Evolutionary conservation across 768 basidiomycete genomes (phyloP).

Genomic region (Lentinula edodes): DNA sequence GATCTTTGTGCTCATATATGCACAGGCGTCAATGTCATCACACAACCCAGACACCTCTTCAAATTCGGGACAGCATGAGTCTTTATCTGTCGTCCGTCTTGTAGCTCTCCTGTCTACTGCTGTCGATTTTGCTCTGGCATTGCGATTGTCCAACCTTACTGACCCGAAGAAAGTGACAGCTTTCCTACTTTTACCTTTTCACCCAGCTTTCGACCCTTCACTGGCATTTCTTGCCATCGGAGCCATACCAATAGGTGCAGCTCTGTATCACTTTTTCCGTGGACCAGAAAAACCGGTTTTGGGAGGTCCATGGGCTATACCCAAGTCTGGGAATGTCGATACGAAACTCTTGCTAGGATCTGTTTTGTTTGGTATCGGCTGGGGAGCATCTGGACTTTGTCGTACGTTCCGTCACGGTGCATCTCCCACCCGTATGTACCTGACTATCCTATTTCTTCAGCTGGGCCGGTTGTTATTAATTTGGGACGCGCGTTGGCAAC

Average conservation of each 20-base stretch:
- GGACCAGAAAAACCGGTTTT: slow-evolving; percentile 32
- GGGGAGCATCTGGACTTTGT: slow-evolving; percentile 57
- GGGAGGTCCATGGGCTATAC: slow-evolving; percentile 40
- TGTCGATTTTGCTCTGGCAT: slow-evolving; percentile 47
- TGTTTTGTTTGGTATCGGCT: slow-evolving; percentile 55
- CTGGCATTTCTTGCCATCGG: slow-evolving; percentile 48
- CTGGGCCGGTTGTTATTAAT: slow-evolving; percentile 60
- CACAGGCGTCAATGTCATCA: neutral
- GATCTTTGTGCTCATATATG: neutral
- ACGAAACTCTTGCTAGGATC: slow-evolving; percentile 42
- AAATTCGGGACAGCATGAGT: slow-evolving; percentile 7
- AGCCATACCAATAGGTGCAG: slow-evolving; percentile 40
- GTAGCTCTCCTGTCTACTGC: slow-evolving; percentile 36
- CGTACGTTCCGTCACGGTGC: slow-evolving; percentile 33
- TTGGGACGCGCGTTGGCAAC: slow-evolving; percentile 43
- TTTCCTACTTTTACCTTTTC: slow-evolving; percentile 47
- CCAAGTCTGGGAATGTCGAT: slow-evolving; percentile 36
- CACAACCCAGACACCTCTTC: neutral
- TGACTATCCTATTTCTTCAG: slow-evolving; percentile 24
- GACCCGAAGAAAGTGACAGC: slow-evolving; percentile 43
- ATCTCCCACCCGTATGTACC: neutral
- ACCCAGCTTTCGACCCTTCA: slow-evolving; percentile 49
- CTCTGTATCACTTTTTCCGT: slow-evolving; percentile 38
- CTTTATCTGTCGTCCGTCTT: slow-evolving; percentile 24
- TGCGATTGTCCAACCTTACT: slow-evolving; percentile 49